Base-by-base conservation (phyloP, 139 green algal species). In the Chlamydomonas schloesseri region DNA sequence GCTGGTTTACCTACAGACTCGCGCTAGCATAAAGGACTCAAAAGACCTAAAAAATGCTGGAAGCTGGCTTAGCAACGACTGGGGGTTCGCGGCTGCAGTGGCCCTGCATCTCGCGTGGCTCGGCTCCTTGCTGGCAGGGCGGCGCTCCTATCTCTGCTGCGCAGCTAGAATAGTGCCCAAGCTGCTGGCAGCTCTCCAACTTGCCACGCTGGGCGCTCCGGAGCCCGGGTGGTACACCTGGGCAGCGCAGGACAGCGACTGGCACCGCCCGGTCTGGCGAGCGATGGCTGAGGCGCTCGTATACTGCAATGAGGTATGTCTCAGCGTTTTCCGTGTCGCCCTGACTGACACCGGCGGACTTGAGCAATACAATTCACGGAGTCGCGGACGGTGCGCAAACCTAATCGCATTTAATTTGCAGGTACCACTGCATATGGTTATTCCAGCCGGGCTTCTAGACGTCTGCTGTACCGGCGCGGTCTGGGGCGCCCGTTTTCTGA, bases 271-370 rank as follows among this genome's bases (percentile, higher is more conserved):
- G 8, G 42, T 33, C 24, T 81, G 74, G 74, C 31, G 60, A 33
- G 74, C 33, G 15, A 81, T 81, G 53, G 74, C 74, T 23, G 74
- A 81, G 34, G 55, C 60, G 24, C 70, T 68, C 20, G n/a, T 81
- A 13, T 81, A 81, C 33, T 81, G 74, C 55, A 57, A 57, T 10
- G 55, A 81, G 74, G 74, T 81, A 20, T 2, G 67, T 26, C n/a
- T n/a, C n/a, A n/a, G n/a, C n/a, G n/a, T n/a, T n/a, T n/a, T n/a
- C n/a, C n/a, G n/a, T n/a, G n/a, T n/a, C n/a, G n/a, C n/a, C n/a
- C n/a, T n/a, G n/a, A n/a, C n/a, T n/a, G n/a, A n/a, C n/a, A n/a
- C n/a, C n/a, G n/a, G n/a, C n/a, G n/a, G n/a, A n/a, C n/a, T n/a
- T n/a, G n/a, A n/a, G 57, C 57, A 64, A 64, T 29, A 24, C 57